Percentiles rank a stretch among this genome's conserved stretches.
phyloP scores from a whole-genome alignment of 164 flowering plant species.

The Dillenia suffruticosa region DNA sequence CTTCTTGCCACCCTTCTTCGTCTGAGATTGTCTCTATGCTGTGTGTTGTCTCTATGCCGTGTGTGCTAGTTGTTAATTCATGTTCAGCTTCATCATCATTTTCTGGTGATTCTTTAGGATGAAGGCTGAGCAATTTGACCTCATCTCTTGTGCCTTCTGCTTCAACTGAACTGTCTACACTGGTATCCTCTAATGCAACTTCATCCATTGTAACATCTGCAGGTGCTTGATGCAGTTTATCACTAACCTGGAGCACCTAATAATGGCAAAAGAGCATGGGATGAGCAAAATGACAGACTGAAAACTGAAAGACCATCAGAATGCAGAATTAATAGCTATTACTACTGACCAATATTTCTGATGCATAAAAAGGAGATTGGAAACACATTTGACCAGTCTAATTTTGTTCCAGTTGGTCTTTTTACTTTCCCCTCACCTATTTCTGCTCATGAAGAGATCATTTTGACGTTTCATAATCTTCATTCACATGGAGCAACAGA shows the following conservation, averaged over 20 bases:
- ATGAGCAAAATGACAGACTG: no score
- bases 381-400: no score
- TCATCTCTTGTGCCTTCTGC: constrained; percentile 20
- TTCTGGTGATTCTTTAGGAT: constrained; percentile 21
- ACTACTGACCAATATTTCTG: no score
- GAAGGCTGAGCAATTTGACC: constrained; percentile 5
- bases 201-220: constrained; percentile 18
- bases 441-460: no score
- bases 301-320: no score
- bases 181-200: constrained; percentile 9
- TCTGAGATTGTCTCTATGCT: constrained; percentile 41
- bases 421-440: no score
- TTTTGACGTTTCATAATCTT: no score
- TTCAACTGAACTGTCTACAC: constrained; percentile 3
- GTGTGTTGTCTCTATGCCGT: constrained; percentile 26
- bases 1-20: constrained; percentile 98
- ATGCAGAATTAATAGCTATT: no score
- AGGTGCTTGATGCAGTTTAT: constrained; percentile 24
- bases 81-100: constrained; percentile 15
- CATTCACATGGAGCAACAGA: no score
- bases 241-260: constrained; percentile 50
- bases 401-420: no score
- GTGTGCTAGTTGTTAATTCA: constrained; percentile 15
- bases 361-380: no score
- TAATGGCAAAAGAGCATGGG: not conserved